Evolutionary conservation across 1,284 basidiomycete genomes (phyloP).

Genomic region (Gymnopus androsaceus): DNA sequence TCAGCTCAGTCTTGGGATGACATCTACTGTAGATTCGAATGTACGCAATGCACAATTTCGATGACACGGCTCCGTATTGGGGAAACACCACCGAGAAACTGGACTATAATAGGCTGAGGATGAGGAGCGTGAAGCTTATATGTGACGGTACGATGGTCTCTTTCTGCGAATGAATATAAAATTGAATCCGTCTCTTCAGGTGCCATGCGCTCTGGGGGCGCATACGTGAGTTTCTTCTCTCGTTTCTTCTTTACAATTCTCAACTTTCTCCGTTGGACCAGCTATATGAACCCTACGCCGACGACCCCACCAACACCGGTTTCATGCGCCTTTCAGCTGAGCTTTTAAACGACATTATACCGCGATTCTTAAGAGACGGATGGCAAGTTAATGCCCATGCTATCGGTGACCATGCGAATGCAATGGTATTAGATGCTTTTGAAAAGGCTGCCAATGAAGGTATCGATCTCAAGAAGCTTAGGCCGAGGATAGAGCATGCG

Average conservation of each 20-base stretch:
- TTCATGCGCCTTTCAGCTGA: slow-evolving; percentile 15
- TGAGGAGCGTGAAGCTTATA: slow-evolving; percentile 16
- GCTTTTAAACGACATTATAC: slow-evolving; percentile 3
- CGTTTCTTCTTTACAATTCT: background rate
- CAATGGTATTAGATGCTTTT: slow-evolving; percentile 61
- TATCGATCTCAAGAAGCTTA: slow-evolving; percentile 39
- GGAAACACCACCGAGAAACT: slow-evolving; percentile 9
- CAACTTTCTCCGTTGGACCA: background rate
- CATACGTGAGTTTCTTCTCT: slow-evolving; percentile 45
- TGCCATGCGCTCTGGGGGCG: slow-evolving; percentile 10
- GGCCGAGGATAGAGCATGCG: slow-evolving; percentile 88
- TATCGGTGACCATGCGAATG: slow-evolving; percentile 18
- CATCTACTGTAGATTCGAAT: slow-evolving; percentile 16
- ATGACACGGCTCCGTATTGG: slow-evolving; percentile 10
- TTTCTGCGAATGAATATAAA: background rate
- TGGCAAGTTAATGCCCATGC: slow-evolving; percentile 18
- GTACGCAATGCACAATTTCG: slow-evolving; percentile 16
- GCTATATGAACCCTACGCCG: slow-evolving; percentile 15
- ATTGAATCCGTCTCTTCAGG: too few species aligned
- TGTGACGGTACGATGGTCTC: slow-evolving; percentile 14
- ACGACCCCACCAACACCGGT: slow-evolving; percentile 8
- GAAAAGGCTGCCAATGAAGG: slow-evolving; percentile 38
- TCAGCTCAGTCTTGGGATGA: background rate
- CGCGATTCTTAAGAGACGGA: slow-evolving; percentile 13
- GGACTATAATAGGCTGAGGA: slow-evolving; percentile 2